A percentile compares a stretch with the other conserved stretches of the same genome.
Evolutionary conservation across 768 basidiomycete genomes (phyloP).

Genomic region (Terana coerulea): DNA sequence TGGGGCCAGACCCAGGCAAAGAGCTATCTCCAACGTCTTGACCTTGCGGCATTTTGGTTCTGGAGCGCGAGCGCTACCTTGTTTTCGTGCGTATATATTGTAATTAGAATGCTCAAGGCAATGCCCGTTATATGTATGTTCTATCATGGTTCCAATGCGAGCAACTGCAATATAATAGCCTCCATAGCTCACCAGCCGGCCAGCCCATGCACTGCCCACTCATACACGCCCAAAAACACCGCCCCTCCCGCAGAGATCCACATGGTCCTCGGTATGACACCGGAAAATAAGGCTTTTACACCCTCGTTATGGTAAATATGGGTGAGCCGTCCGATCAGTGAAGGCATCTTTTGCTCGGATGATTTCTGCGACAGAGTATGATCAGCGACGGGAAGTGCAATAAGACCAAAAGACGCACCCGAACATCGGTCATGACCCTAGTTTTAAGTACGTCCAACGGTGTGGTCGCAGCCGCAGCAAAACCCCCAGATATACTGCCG

Average conservation of each 20-base stretch:
- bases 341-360: conserved; percentile 46
- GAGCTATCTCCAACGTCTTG: background rate
- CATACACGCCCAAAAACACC: conserved; percentile 96
- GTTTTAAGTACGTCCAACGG: conserved; percentile 97
- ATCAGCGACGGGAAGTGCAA: background rate
- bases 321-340: conserved; percentile 51
- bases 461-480: conserved; percentile 88
- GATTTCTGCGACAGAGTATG: conserved; percentile 37
- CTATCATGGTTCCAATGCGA: too few species aligned
- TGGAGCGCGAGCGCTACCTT: too few species aligned
- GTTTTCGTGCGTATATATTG: too few species aligned
- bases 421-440: conserved; percentile 90
- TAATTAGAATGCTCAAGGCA: too few species aligned
- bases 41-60: too few species aligned
- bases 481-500: conserved; percentile 86
- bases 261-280: conserved; percentile 85
- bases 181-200: background rate
- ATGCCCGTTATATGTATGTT: too few species aligned
- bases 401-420: conserved; percentile 42
- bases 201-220: conserved; percentile 63
- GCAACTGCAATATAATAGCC: too few species aligned
- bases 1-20: conserved; percentile 36
- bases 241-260: conserved; percentile 98
- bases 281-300: conserved; percentile 70
- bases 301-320: conserved; percentile 77